phyloP scores from a whole-genome alignment of 164 flowering plant genomes.

The Nelumbo lutea region DNA sequence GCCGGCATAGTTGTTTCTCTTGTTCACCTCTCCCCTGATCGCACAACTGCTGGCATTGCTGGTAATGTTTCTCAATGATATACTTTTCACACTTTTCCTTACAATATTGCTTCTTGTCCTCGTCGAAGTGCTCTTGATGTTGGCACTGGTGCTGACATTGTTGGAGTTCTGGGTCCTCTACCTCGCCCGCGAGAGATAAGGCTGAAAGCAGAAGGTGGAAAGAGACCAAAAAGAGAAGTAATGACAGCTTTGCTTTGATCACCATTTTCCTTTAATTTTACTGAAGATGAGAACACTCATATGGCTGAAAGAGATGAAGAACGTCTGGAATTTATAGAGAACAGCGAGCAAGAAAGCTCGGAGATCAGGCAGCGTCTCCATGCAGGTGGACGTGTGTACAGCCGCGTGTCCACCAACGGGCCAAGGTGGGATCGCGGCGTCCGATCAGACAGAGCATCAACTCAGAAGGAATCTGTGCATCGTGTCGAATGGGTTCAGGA shows the following conservation, averaged over 20 bases:
- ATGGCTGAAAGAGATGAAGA: background rate
- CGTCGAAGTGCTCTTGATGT: constrained; percentile 1
- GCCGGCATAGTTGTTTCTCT: constrained; percentile 1
- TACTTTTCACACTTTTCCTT: background rate
- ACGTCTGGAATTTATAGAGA: background rate
- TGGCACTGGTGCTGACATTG: constrained; percentile 1
- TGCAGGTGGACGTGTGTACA: background rate
- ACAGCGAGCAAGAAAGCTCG: background rate
- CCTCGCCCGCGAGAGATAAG: background rate
- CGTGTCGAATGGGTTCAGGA: too few species aligned
- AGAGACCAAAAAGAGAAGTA: constrained; percentile 1
- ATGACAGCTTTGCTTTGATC: background rate
- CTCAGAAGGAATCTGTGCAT: too few species aligned
- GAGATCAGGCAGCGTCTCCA: background rate
- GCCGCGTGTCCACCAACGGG: background rate
- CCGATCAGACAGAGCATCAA: too few species aligned
- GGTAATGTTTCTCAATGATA: background rate
- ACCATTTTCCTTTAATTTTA: background rate
- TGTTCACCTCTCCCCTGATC: background rate
- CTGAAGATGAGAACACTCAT: background rate
- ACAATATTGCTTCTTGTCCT: background rate
- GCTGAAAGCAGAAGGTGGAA: background rate
- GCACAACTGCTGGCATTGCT: background rate
- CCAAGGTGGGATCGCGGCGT: too few species aligned
- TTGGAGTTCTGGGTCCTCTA: constrained; percentile 1